These are phyloP conservation scores for Coprinellus micaceus DNA, from an alignment of 768 basidiomycete genomes.

Conservation along the genomic window DNA sequence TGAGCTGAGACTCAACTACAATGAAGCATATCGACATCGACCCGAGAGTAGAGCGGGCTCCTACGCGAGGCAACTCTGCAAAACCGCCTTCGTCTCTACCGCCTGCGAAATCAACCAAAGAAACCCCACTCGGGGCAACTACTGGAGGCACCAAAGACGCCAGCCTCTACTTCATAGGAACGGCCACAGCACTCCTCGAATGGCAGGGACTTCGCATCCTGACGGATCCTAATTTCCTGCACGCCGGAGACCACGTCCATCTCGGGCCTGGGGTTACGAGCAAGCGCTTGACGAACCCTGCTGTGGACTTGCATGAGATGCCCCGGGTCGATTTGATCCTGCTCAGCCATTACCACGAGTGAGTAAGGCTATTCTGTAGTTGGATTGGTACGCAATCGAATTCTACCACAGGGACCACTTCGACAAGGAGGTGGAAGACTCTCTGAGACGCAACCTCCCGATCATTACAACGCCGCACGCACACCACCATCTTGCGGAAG, in stretches of 20 bases:
- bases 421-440: constrained; percentile 3
- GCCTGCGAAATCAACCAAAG: no score
- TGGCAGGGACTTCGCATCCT: constrained; percentile 7
- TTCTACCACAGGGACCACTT: constrained; percentile 6
- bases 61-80: background rate
- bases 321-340: constrained; percentile 5
- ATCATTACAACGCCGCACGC: constrained; percentile 10
- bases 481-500: constrained; percentile 2
- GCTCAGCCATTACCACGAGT: constrained; percentile 10
- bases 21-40: constrained; percentile 1
- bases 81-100: no score
- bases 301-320: constrained; percentile 7
- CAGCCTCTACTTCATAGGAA: constrained; percentile 7
- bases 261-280: constrained; percentile 7
- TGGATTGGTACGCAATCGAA: no score
- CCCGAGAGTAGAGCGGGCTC: background rate
- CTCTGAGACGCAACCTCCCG: constrained; percentile 4
- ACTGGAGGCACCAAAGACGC: background rate
- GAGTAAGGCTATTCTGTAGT: background rate
- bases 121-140: background rate
- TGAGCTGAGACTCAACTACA: constrained; percentile 1
- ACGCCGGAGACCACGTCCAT: constrained; percentile 9
- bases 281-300: constrained; percentile 5
- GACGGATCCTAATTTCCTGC: constrained; percentile 10
- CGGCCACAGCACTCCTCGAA: constrained; percentile 4